Evolutionary conservation across 129 eudicot species (phyloP).

Genomic region (Flaveria ramosissima): DNA sequence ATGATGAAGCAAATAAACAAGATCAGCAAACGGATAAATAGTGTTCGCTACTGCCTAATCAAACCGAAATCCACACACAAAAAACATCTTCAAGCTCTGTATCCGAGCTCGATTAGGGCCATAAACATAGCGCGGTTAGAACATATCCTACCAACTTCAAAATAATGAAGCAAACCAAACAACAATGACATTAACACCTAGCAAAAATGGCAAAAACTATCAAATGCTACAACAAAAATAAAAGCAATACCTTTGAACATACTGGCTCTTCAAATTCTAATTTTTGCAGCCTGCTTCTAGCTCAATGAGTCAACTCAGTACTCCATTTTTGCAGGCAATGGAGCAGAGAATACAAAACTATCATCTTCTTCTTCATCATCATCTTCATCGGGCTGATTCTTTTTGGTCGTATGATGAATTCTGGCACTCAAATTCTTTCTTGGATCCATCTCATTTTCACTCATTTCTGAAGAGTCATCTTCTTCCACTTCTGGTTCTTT

Average conservation of each 20-base stretch:
- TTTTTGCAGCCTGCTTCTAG: conserved; percentile 40
- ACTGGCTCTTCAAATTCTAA: conserved; percentile 8
- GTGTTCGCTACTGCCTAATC: not conserved
- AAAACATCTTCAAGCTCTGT: conserved; percentile 24
- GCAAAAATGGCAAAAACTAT: conserved; percentile 23
- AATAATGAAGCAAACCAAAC: conserved; percentile 18
- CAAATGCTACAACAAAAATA: conserved; percentile 11
- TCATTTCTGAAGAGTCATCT: conserved; percentile 48
- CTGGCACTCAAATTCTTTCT: conserved; percentile 41
- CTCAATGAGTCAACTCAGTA: conserved; percentile 49
- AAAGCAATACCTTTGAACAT: conserved; percentile 21
- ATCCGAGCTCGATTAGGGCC: conserved; percentile 6
- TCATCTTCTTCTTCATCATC: conserved; percentile 29
- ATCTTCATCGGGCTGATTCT: conserved; percentile 28
- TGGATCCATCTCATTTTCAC: conserved; percentile 53
- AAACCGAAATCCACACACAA: conserved; percentile 15
- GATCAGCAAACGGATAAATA: not conserved
- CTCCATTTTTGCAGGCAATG: conserved; percentile 74
- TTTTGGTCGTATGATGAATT: conserved; percentile 23
- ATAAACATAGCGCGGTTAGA: conserved; percentile 4
- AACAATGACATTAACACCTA: conserved; percentile 28
- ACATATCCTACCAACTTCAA: conserved; percentile 31
- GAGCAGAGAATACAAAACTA: conserved; percentile 58
- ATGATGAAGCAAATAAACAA: not conserved
- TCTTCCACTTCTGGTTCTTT: conserved; percentile 52